Base-by-base conservation (phyloP, 345 rosid species). In the Gossypium anomalum region DNA sequence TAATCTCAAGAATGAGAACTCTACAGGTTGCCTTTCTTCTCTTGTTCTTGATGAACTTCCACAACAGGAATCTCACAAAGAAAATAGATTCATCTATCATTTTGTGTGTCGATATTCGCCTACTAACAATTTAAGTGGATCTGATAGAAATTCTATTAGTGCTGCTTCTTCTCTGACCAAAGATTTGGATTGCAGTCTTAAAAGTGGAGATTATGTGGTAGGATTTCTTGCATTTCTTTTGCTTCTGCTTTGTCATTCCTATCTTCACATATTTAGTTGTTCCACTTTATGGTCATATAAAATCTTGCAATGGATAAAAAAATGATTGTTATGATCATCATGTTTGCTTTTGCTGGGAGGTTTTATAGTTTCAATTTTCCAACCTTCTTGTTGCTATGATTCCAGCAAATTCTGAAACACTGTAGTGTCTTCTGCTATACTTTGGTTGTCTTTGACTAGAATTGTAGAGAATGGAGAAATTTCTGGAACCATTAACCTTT, bases 151-250 rank as follows among this genome's bases (percentile, higher is more conserved):
- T 77, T 66, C 81, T 41, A 73, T 44, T 14, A 71, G 59, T 78
- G 76, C 75, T 59, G 79, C 55, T 38, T 55, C 79, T 79, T 68
- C 84, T 75, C 74, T 80, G 43, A 64, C 65, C 60, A 84, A 87
- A 79, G 86, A 82, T 83, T 76, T 89, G 77, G 86, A 86, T 78
- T 80, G 87, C 84, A 80, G 80, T 16, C 93, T 95, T 61, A 89
- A 77, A 89, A 80, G 68, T 78, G 99, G 99, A 79, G 99, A 93
- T 78, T 85, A 85, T 76, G 99, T 95, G 97, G 98, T 95, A 91
- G 57, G 19, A 19, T 67, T 67, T 67, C 53, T 44, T 66, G 34
- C 58, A 48, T 48, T 67, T n/a, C 71, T 47, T 49, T 23, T 67
- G 56, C 71, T 47, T 68, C 44, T 69, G 59, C 47, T 69, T 22